Evolutionary conservation across 257 asterid species (phyloP).

Genomic region (Dorcoceras hygrometricum): DNA sequence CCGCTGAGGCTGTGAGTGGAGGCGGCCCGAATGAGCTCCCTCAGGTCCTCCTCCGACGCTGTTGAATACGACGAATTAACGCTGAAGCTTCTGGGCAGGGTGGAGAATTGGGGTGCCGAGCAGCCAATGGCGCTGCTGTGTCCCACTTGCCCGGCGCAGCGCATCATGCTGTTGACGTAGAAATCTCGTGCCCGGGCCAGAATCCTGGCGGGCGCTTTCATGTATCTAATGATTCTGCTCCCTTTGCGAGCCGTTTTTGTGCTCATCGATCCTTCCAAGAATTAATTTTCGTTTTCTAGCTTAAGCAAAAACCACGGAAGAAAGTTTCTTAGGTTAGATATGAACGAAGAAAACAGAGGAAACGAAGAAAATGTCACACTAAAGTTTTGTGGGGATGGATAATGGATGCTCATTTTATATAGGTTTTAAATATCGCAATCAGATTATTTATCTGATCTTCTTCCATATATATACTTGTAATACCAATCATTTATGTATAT

Average conservation of each 20-base stretch:
- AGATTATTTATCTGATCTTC: too few species aligned
- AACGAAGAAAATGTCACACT: background rate
- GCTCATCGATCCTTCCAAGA: background rate
- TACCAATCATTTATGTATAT: too few species aligned
- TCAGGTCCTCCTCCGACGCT: constrained; percentile 37
- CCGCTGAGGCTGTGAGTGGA: constrained; percentile 38
- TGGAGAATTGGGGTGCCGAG: constrained; percentile 26
- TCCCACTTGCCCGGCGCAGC: constrained; percentile 32
- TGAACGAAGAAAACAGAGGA: background rate
- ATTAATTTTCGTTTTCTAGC: background rate
- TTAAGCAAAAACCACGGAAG: background rate
- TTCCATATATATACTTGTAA: too few species aligned
- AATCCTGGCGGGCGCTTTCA: background rate
- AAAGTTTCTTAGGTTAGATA: too few species aligned
- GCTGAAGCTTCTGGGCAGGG: constrained; percentile 53
- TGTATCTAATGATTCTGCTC: background rate
- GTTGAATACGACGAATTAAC: constrained; percentile 36
- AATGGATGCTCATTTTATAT: background rate
- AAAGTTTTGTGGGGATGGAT: background rate
- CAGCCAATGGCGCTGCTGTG: constrained; percentile 25
- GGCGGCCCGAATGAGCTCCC: constrained; percentile 57
- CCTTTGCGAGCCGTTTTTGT: background rate
- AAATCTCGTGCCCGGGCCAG: constrained; percentile 34
- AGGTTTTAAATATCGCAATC: too few species aligned
- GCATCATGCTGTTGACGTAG: constrained; percentile 40